Conservation (phyloP, 371 early-diverging fungal genomes). For the Mucor irregularis region DNA sequence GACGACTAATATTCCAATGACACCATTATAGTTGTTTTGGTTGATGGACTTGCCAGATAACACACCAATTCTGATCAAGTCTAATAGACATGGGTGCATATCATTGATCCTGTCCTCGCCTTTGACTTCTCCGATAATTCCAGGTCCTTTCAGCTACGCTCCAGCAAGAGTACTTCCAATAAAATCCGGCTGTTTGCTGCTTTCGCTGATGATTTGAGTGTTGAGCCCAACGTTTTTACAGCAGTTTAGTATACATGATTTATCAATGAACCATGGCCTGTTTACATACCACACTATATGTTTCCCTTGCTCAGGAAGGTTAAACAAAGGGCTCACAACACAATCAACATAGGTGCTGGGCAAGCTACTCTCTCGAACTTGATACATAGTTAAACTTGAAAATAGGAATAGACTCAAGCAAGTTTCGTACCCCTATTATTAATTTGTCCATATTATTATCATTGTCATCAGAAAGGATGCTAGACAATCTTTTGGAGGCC, state of each 20-base stretch:
- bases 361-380: background rate
- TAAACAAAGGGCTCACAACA: background rate
- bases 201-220: background rate
- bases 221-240: background rate
- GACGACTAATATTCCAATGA: conserved; percentile 2
- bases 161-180: background rate
- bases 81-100: background rate
- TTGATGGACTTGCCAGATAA: conserved; percentile 5
- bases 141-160: background rate
- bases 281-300: background rate
- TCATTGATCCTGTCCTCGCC: conserved; percentile 42
- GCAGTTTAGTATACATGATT: background rate
- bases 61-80: background rate
- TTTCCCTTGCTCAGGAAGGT: background rate
- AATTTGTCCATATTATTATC: background rate
- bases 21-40: conserved; percentile 4
- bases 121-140: conserved; percentile 21
- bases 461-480: background rate
- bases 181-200: background rate
- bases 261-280: too few relatives aligned
- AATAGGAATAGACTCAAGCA: background rate
- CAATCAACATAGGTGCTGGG: background rate
- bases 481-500: background rate
- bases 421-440: background rate
- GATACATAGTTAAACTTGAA: background rate